A percentile compares a stretch with the other conserved stretches of the same genome.
phyloP scores from a whole-genome alignment of 2,329 filamentous ascomycete species.

The Nannizziopsis arthrosporioides region DNA sequence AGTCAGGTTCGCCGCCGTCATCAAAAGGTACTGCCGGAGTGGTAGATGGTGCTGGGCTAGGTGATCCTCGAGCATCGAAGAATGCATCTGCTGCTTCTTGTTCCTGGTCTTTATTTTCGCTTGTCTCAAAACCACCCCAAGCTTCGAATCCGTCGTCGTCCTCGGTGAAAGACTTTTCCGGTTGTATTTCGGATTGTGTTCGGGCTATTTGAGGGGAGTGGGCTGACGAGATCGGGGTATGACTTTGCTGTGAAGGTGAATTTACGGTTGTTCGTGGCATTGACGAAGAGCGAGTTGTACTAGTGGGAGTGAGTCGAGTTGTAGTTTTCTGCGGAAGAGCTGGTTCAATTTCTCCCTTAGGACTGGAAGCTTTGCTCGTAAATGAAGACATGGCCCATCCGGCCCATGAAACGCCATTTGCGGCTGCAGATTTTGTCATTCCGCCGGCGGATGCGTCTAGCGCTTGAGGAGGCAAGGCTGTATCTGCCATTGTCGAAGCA shows the following conservation, averaged over 20 bases:
- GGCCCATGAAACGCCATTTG: slow-evolving; percentile 62
- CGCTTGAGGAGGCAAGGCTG: slow-evolving; percentile 55
- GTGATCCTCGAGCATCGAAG: slow-evolving; percentile 30
- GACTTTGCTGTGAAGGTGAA: slow-evolving; percentile 20
- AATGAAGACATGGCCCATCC: slow-evolving; percentile 99
- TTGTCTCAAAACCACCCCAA: slow-evolving; percentile 58
- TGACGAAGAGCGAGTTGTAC: slow-evolving; percentile 34
- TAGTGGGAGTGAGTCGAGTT: slow-evolving; percentile 15
- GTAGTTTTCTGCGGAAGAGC: slow-evolving; percentile 30
- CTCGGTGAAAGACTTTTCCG: slow-evolving; percentile 17
- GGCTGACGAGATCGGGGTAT: slow-evolving; percentile 10
- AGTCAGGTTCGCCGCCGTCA: slow-evolving; percentile 82
- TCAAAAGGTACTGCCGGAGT: slow-evolving; percentile 49
- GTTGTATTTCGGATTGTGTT: slow-evolving; percentile 30
- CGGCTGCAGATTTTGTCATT: slow-evolving; percentile 66
- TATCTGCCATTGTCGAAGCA: slow-evolving; percentile 66
- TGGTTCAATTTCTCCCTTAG: slow-evolving; percentile 73
- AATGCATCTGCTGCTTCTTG: slow-evolving; percentile 38
- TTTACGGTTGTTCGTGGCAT: slow-evolving; percentile 35
- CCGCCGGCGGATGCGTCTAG: slow-evolving; percentile 33
- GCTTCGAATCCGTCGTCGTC: slow-evolving; percentile 54
- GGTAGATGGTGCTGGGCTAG: slow-evolving; percentile 22
- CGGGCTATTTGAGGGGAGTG: slow-evolving; percentile 24
- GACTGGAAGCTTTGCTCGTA: slow-evolving; percentile 79
- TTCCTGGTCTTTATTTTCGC: slow-evolving; percentile 44